Evolutionary conservation across 2,329 filamentous ascomycete genomes (phyloP), one percentile per base, ranked within the genome.

Genomic region (Biscogniauxia marginata): DNA sequence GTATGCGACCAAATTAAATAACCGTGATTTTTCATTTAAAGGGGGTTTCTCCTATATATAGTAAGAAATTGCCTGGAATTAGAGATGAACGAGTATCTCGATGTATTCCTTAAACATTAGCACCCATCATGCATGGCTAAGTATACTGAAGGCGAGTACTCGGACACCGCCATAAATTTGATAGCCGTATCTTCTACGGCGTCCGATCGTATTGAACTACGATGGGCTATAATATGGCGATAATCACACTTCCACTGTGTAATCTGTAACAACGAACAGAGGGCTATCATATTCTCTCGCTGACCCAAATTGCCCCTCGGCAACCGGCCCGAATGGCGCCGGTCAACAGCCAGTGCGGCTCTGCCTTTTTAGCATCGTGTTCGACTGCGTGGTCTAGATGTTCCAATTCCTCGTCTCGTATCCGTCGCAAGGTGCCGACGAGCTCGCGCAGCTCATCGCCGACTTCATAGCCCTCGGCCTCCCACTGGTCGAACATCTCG

Each of bases 311-410:
- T 0, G 95, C 95, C 0, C 91, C 88, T 60, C 90, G 83, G 73
- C 95, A 99, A 1, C 95, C 95, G n/a, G 89, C 84, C 53, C 93
- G 82, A 66, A 99, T 97, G 7, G 93, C 82, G 46, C 89, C 89
- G 0, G 92, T 96, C 60, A 99, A 77, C 54, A 96, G 75, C 79
- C 93, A 93, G 73, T 98, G 93, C 24, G 93, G 93, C 72, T 87
- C 84, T 5, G 95, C 95, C 74, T 92, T 86, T 74, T 95, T 91
- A 2, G 93, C 88, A 75, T 98, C 93, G 69, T 98, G 89, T 71
- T 95, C 89, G 19, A 99, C 89, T 0, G 95, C 95, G 76, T 96
- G 90, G 72, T 99, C 95, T 63, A 99, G 76, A 78, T 99, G 95
- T 79, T 99, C 95, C 55, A 99, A 76, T 76, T 99, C 95, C 76